Base-by-base conservation (phyloP, 345 rosid species). In the Iberis pinnata region DNA sequence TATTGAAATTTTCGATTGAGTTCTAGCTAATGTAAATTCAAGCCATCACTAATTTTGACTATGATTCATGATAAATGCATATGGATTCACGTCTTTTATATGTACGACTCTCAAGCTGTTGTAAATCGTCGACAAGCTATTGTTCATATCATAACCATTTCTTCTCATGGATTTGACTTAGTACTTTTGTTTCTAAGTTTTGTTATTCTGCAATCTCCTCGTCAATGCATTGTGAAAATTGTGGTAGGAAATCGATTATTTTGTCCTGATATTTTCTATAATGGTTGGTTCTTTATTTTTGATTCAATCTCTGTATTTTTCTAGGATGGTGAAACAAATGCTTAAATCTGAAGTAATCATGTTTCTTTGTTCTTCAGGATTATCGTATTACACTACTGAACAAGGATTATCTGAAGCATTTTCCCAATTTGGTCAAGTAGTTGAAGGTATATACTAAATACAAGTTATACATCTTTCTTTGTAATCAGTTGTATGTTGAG, bases 391-490 rank as follows among this genome's bases (percentile, higher is more conserved):
- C 75, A 82, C 86, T 18, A 72, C 80, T 0, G 92, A 87, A 65
- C 66, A 80, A 10, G 85, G 80, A 50, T 60, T 87, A 42, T 58
- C 77, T 0, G 92, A 87, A 38, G 75, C 92, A 58, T 90, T 90
- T 69, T 84, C 92, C 29, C 76, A 72, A 38, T 71, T 53, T 43
- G 98, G 96, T 60, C 96, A 90, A 75, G 98, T 90, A 47, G 73
- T 90, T 60, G 92, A 90, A 80, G 92, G 96, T 82, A 48, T 26
- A 36, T 18, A 63, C 40, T 39, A 4, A 17, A 36, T 17, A 58
- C 26, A 35, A 8, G n/a, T 22, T 45, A 12, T 24, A 8, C 22
- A 38, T 54, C 38, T 43, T 10, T 19, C 31, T 16, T 42, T 9
- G 40, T 24, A n/a, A 24, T 43, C 14, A 36, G 12, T 31, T 0